Conservation (phyloP, 73 alveolate species). For the Stentor coeruleus region DNA sequence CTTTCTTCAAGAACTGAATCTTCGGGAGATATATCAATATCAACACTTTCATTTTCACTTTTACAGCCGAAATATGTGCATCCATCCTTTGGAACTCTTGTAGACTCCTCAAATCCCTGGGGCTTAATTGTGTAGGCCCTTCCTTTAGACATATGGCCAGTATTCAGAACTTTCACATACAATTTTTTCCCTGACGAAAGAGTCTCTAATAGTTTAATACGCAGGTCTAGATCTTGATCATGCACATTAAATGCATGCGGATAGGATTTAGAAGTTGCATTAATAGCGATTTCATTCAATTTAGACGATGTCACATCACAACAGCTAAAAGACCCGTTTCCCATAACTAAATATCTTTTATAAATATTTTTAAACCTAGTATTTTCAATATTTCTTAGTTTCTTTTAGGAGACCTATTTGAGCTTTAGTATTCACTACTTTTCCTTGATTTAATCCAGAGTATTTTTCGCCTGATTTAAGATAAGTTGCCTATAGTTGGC, state of each 20-base stretch:
- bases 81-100: constrained; percentile 66
- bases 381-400: no score
- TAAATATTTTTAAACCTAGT: no score
- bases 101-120: constrained; percentile 46
- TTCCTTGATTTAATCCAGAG: no score
- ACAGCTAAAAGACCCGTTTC: constrained; percentile 19
- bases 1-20: constrained; percentile 42
- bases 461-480: no score
- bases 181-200: background rate
- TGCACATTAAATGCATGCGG: constrained; percentile 1
- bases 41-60: constrained; percentile 15
- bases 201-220: background rate
- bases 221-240: constrained; percentile 2
- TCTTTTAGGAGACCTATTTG: no score
- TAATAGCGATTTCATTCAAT: background rate
- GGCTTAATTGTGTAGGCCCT: constrained; percentile 45
- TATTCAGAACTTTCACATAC: constrained; percentile 52
- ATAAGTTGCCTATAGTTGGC: no score
- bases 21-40: background rate
- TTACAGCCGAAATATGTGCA: constrained; percentile 71
- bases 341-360: no score
- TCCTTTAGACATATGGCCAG: constrained; percentile 60
- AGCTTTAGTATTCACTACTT: no score
- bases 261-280: background rate
- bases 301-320: constrained; percentile 17